Conservation (phyloP, 176 grass and related monocot species). For the bread wheat (Triticum aestivum) region DNA sequence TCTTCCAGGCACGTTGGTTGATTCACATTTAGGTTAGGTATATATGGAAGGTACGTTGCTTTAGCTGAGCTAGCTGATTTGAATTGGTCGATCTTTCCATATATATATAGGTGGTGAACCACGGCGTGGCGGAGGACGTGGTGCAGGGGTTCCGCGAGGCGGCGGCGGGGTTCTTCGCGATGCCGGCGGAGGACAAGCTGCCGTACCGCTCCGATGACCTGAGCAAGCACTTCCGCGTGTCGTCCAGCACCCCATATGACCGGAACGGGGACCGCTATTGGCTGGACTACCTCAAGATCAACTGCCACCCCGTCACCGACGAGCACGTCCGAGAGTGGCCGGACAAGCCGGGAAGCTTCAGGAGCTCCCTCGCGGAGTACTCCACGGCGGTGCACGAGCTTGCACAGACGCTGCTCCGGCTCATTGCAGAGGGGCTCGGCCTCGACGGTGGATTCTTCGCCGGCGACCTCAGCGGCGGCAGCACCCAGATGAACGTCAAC, state of each 20-base stretch:
- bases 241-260: constrained; percentile 44
- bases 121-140: background rate
- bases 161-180: background rate
- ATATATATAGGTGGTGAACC: background rate
- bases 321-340: constrained; percentile 34
- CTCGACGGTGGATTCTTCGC: background rate
- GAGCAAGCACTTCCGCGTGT: background rate
- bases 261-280: constrained; percentile 41
- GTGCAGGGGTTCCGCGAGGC: background rate
- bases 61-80: background rate
- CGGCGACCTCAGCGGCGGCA: constrained; percentile 14
- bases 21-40: background rate
- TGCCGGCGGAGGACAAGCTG: constrained; percentile 3
- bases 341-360: constrained; percentile 7
- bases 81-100: background rate
- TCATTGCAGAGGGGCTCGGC: constrained; percentile 26
- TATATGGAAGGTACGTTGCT: background rate
- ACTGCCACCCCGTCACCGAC: background rate
- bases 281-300: constrained; percentile 57
- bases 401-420: constrained; percentile 31
- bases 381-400: constrained; percentile 23
- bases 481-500: constrained; percentile 31
- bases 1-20: background rate
- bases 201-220: background rate
- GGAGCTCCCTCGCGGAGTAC: constrained; percentile 33